A percentile compares a stretch with the other conserved stretches of the same genome.
phyloP scores from a whole-genome alignment of 805 yeast species.

The Candida vaughaniae region DNA sequence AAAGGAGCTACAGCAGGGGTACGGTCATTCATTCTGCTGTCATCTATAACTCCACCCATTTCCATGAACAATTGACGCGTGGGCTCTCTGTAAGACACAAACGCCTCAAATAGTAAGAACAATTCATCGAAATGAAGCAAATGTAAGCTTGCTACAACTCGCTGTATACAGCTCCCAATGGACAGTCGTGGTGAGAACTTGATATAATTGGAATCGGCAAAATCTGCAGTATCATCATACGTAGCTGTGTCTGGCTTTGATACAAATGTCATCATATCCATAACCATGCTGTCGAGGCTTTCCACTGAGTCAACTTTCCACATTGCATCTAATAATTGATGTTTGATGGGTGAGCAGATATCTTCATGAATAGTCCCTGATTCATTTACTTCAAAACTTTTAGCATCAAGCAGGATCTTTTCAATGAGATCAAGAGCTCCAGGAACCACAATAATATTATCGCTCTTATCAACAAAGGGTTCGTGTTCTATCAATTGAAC shows the following conservation, averaged over 20 bases:
- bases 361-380: conserved; percentile 2
- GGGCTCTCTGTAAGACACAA: conserved; percentile 33
- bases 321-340: conserved; percentile 18
- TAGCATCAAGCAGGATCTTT: conserved; percentile 13
- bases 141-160: conserved; percentile 29
- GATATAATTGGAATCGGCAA: background rate
- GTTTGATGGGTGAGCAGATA: background rate
- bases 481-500: conserved; percentile 41
- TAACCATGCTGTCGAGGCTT: conserved; percentile 29
- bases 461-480: conserved; percentile 25
- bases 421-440: conserved; percentile 27
- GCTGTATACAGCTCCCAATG: conserved; percentile 33
- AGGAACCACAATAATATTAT: conserved; percentile 29
- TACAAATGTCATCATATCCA: conserved; percentile 4
- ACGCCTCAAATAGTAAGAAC: conserved; percentile 29
- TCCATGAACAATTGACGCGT: conserved; percentile 20
- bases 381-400: conserved; percentile 2
- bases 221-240: background rate
- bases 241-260: conserved; percentile 1
- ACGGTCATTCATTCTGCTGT: background rate
- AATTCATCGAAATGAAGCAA: conserved; percentile 39
- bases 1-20: background rate
- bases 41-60: conserved; percentile 11
- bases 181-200: conserved; percentile 20
- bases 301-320: conserved; percentile 54